These are phyloP conservation scores for Daldinia decipiens DNA, from an alignment of 495 filamentous ascomycete species.

Conservation along the genomic window DNA sequence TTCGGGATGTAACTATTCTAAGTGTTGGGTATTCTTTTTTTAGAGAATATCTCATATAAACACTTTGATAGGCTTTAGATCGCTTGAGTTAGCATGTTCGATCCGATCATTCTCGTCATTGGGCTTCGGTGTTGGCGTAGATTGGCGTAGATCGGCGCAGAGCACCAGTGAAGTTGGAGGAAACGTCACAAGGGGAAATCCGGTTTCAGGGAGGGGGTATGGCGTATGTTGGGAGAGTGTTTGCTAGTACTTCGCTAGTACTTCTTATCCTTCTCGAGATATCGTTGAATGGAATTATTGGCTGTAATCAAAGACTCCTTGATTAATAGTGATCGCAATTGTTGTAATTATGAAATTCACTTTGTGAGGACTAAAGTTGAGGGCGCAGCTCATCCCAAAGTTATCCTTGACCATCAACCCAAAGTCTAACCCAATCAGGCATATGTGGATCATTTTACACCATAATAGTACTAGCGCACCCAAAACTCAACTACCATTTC, in stretches of 20 bases:
- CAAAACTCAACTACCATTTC: too few relatives aligned
- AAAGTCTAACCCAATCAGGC: too few relatives aligned
- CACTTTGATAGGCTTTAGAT: neutral
- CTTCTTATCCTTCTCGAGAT: neutral
- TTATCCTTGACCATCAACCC: too few relatives aligned
- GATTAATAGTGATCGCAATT: neutral
- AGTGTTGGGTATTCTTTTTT: neutral
- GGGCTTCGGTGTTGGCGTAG: neutral
- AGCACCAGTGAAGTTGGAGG: constrained; percentile 4
- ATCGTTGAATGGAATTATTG: neutral
- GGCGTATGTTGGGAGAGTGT: neutral
- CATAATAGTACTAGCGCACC: too few relatives aligned
- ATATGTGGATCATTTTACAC: too few relatives aligned
- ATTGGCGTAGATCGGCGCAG: constrained; percentile 2
- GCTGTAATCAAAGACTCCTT: neutral
- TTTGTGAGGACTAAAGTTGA: neutral
- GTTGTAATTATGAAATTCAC: neutral
- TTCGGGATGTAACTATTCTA: neutral
- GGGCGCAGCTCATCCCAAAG: too few relatives aligned
- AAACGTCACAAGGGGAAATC: neutral
- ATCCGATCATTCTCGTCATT: neutral
- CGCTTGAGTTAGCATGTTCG: neutral
- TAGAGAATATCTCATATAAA: neutral
- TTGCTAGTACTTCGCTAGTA: too few relatives aligned
- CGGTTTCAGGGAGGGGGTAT: constrained; percentile 2